Base-by-base conservation (phyloP, 768 basidiomycete species). In the Leccinum truebloodii region DNA sequence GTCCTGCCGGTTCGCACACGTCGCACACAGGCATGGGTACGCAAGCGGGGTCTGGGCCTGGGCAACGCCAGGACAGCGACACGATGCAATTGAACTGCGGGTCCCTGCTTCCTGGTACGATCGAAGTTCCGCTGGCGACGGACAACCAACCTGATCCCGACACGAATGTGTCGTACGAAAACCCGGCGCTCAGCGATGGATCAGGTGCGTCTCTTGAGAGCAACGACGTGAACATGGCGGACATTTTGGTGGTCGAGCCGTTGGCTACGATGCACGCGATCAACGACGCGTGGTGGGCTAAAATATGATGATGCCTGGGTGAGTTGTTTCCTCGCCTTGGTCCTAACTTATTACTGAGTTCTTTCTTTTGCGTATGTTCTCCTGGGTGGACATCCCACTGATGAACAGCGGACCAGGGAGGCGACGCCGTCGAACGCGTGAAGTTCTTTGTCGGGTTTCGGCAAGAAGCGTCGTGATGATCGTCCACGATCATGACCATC, bases 221-320 rank as follows among this genome's bases (percentile, higher is more conserved):
- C 35, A 26, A 57, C 4, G 73, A 74, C 54, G 64, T 71, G 46
- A 64, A 60, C 16, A 70, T 73, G 71, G 49, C 30, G 3, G 69
- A 73, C 7, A 53, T 62, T 12, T 61, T 72, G 30, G 57, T 64
- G 7, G 86, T 83, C 51, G 78, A 87, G 50, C 81, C 85, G 73
- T 78, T 89, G 62, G 89, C 89, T 1, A 83, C 88, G 20, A 87
- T 92, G 86, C 81, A 85, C 54, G 85, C 85, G 30, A 77, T 93
- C 58, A 86, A 88, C 62, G 89, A 86, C 53, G 80, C 76, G 8
- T 92, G 86, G 83, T 91, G 88, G 89, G 74, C 81, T 49, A 88
- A 30, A 8, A 83, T 53, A 87, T 90, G 86, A 88, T 92, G 89
- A 89, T 92, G 87, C 90, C 90, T 39, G 90, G 90, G 87, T 63